Base-by-base conservation (phyloP, 148 eudicot species). In the Chenopodium suecicum region DNA sequence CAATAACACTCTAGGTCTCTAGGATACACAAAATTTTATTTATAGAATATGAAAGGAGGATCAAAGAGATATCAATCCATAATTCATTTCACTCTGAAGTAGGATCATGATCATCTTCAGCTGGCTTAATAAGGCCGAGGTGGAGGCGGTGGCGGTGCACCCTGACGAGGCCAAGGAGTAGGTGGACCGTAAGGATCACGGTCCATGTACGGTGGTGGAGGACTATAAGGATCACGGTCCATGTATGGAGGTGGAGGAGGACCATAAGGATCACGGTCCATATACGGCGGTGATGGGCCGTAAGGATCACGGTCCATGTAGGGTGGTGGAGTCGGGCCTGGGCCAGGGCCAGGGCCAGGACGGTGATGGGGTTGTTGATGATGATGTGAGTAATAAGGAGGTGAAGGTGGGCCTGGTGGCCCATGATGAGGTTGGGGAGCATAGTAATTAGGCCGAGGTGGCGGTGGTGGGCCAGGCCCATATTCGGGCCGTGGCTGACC, bases 341-440 rank as follows among this genome's bases (percentile, higher is more conserved):
- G 87, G 5, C 77, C 79, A 22, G 74, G 87, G 5, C 77, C 79
- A 22, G 74, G 75, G 14, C 2, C 44, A 41, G 44, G 48, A 29
- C 62, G 84, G 7, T 77, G 74, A 20, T 72, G 84, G 25, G 60
- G 56, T 34, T 34, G 32, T 25, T 64, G 73, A 29, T 12, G 23
- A 20, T 65, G 73, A 8, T 62, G 76, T 2, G 31, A 12, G 52
- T 82, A 27, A 64, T 47, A 60, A 31, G 80, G 82, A 52, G 85
- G 89, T 70, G 86, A 83, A 32, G 82, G 85, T 34, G 83, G 86
- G 78, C 79, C 77, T n/a, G 83, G 85, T 1, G 82, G 89, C 72
- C 82, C 81, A 50, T 41, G 76, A 75, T 13, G 71, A 69, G 69
- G 44, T 2, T 7, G 72, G 0, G 74, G 47, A 13, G 27, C n/a